Evolutionary conservation across 1,139 yeast species (phyloP).

Genomic region (Wickerhamomyces sp.): DNA sequence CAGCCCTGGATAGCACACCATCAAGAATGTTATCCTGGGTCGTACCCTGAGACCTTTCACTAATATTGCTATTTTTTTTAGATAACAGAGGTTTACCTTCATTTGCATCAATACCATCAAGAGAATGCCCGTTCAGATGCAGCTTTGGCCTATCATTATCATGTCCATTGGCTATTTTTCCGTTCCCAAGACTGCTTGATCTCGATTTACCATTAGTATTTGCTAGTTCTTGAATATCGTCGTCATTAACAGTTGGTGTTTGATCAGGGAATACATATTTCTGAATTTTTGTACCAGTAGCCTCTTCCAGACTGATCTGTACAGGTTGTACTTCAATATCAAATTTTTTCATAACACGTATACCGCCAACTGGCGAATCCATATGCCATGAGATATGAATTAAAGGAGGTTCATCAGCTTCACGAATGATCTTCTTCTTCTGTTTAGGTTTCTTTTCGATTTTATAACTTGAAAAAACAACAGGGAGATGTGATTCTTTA

Average conservation of each 20-base stretch:
- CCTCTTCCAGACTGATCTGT: constrained; percentile 54
- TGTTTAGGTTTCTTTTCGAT: constrained; percentile 14
- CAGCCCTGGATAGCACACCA: not conserved
- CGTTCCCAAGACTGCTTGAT: not conserved
- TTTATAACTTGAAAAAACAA: constrained; percentile 54
- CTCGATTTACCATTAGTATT: not conserved
- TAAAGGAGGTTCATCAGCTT: constrained; percentile 26
- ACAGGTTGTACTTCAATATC: constrained; percentile 52
- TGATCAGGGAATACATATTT: constrained; percentile 51
- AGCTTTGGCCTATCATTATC: not conserved
- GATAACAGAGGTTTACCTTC: not conserved
- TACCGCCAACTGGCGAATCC: constrained; percentile 67
- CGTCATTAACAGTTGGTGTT: constrained; percentile 8
- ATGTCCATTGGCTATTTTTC: not conserved
- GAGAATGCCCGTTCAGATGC: not conserved
- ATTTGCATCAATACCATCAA: not conserved
- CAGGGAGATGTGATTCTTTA: constrained; percentile 61
- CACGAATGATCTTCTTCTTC: constrained; percentile 8
- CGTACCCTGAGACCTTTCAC: not conserved
- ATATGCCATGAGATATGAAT: constrained; percentile 56
- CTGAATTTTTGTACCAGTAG: constrained; percentile 53
- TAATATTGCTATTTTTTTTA: constrained; percentile 1
- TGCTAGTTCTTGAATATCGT: constrained; percentile 1
- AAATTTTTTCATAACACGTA: constrained; percentile 52
- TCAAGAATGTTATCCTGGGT: constrained; percentile 9